Evolutionary conservation across 371 early-diverging fungal genomes (phyloP), one percentile per base, ranked within the genome.

Genomic region (Entomophthora muscae): DNA sequence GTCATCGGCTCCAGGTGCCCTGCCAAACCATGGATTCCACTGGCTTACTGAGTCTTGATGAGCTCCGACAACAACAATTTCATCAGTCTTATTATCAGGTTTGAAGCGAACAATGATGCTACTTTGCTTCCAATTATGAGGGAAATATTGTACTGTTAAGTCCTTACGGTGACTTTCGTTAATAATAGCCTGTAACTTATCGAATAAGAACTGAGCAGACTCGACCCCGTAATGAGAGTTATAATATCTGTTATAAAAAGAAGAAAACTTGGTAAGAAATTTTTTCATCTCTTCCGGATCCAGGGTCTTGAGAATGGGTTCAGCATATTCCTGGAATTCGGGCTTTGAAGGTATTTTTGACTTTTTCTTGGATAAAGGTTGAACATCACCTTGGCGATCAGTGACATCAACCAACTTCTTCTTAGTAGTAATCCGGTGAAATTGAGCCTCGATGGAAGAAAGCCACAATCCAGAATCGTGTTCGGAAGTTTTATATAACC

Each of bases 11-110:
- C 91, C 93, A 33, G 90, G 91, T 2, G 88, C 76, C 21, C 85
- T 79, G 28, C 91, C 92, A 66, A 74, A 85, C 66, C 71, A 78
- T 2, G 94, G 94, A 33, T 88, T 70, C 88, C 87, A 90, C 76
- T 76, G 73, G 67, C 90, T 91, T 61, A 91, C 75, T 10, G 90
- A 89, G 67, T 95, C 95, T 73, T 90, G 91, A 74, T 95, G 98
- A 23, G 94, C 93, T 33, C 83, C 81, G 1, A 95, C 67, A 64
- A 97, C 82, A 3, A 93, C 89, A 2, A 84, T 73, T 62, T 86
- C 85, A 52, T 82, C 75, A 1, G 70, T 65, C 26, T 72, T 72
- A 42, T 80, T 67, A 17, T 42, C 17, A 17, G 42, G 17, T 42
- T 42, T 42, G 17, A 42, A 42, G 17, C 23, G 21, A 26, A 54